These are phyloP conservation scores for Tetrapisispora namnaoensis DNA, from an alignment of 805 yeast genomes.

Conservation along the genomic window DNA sequence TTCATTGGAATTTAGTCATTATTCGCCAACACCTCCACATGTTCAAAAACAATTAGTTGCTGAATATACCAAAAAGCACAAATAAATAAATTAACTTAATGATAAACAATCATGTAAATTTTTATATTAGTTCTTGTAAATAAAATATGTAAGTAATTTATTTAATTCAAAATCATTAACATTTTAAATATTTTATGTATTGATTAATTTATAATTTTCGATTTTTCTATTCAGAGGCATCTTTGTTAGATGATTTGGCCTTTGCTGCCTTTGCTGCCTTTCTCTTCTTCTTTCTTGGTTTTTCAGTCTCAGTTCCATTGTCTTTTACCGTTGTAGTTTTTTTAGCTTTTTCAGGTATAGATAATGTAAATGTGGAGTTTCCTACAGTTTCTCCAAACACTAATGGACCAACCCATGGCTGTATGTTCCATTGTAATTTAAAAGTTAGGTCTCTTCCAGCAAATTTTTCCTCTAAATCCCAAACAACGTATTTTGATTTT, in stretches of 20 bases:
- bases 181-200: background rate
- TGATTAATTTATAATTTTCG: background rate
- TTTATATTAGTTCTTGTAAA: slow-evolving; percentile 2
- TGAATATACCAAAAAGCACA: slow-evolving; percentile 57
- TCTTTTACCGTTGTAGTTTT: background rate
- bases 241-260: background rate
- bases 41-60: slow-evolving; percentile 84
- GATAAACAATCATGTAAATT: background rate
- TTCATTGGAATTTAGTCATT: slow-evolving; percentile 86
- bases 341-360: slow-evolving; percentile 2
- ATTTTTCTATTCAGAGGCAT: background rate
- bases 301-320: background rate
- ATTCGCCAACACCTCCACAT: slow-evolving; percentile 83
- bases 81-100: slow-evolving; percentile 11
- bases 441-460: slow-evolving; percentile 57
- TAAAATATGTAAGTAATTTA: background rate
- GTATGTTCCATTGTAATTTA: slow-evolving; percentile 80
- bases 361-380: slow-evolving; percentile 6
- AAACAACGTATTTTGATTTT: slow-evolving; percentile 71
- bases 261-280: background rate
- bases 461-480: slow-evolving; percentile 62
- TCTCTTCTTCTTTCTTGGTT: slow-evolving; percentile 2
- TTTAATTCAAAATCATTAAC: background rate
- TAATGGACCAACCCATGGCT: slow-evolving; percentile 81
- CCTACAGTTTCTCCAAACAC: slow-evolving; percentile 50